Evolutionary conservation across 139 green algal species (phyloP), one percentile per base, ranked within the genome.

Genomic region (Chlamydomonas sp.): DNA sequence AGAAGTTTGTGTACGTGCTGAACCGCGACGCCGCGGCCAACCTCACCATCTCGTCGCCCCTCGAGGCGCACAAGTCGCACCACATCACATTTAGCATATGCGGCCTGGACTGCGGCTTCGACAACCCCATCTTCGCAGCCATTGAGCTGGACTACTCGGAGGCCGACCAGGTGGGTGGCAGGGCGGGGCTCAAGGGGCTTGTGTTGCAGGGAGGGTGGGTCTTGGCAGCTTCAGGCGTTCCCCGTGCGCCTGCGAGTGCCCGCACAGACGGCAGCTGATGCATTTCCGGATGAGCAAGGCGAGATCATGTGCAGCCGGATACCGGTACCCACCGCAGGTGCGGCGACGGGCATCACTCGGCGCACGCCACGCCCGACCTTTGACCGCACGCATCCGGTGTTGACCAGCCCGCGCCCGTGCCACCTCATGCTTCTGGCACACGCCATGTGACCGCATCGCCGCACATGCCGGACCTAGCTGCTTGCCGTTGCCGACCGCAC

Each of bases 1-100:
- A 98, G 92, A 99, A 99, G 93, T 95, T 99, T 67, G 98, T 99
- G 71, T 99, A 99, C 90, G 97, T 99, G 31, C 92, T 99, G 14
- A 99, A 99, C 92, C 88, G 98, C 5, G 98, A 99, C 93, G 94
- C 89, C 17, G 93, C 95, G 18, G 97, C 97, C 57, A 98, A 97
- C 77, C 93, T 99, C 63, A 99, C 98, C 58, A 99, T 99, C 89
- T 98, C 95, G 5, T 98, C 95, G 1, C 98, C 98, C 0, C 95
- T 99, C 57, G 98, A 99, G 90, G 98, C 98, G 1, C 97, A 99
- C 95, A 99, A 99, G 89, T 96, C 91, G 31, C 92, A 97, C 85
- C 95, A 96, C 93, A 93, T 99, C 58, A 90, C 94, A 0, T 99
- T 98, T 89, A 92, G 86, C 59, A 84, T 99, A 2, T 91, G 91